Percentiles rank a stretch among this genome's conserved stretches.
phyloP scores from a whole-genome alignment of 768 basidiomycete genomes.

The Amanita rubescens region DNA sequence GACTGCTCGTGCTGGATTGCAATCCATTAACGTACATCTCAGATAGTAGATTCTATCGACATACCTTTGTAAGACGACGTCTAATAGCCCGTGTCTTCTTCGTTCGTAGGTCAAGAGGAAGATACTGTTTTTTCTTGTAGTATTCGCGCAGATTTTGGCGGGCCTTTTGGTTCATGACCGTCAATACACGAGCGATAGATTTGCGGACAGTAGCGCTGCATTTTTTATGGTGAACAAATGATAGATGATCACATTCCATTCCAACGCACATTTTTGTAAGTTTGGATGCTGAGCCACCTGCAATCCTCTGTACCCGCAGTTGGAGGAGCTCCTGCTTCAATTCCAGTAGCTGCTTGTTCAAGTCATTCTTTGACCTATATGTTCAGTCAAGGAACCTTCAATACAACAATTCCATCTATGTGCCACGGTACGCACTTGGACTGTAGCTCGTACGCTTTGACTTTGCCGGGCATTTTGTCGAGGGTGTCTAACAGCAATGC shows the following conservation, averaged over 20 bases:
- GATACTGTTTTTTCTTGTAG: slow-evolving; percentile 96
- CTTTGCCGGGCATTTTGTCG: slow-evolving; percentile 77
- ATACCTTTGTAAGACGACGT: slow-evolving; percentile 83
- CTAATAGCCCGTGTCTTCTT: slow-evolving; percentile 99
- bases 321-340: slow-evolving; percentile 92
- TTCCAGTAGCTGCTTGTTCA: slow-evolving; percentile 87
- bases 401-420: slow-evolving; percentile 12
- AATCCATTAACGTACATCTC: background rate
- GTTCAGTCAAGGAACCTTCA: slow-evolving; percentile 6
- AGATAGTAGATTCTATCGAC: slow-evolving; percentile 16
- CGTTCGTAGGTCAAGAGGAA: slow-evolving; percentile 92
- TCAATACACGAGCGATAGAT: slow-evolving; percentile 96
- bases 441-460: slow-evolving; percentile 95
- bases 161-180: slow-evolving; percentile 97
- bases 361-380: slow-evolving; percentile 89
- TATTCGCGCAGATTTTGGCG: slow-evolving; percentile 95
- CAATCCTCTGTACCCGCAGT: slow-evolving; percentile 97
- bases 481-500: slow-evolving; percentile 19
- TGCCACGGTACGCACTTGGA: slow-evolving; percentile 69
- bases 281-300: slow-evolving; percentile 91
- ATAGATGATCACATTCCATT: background rate
- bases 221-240: slow-evolving; percentile 3
- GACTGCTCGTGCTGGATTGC: slow-evolving; percentile 64
- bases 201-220: slow-evolving; percentile 91
- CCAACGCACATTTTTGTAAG: slow-evolving; percentile 92